phyloP scores from a whole-genome alignment of 208 protist species.

The Leishmania guyanensis region DNA sequence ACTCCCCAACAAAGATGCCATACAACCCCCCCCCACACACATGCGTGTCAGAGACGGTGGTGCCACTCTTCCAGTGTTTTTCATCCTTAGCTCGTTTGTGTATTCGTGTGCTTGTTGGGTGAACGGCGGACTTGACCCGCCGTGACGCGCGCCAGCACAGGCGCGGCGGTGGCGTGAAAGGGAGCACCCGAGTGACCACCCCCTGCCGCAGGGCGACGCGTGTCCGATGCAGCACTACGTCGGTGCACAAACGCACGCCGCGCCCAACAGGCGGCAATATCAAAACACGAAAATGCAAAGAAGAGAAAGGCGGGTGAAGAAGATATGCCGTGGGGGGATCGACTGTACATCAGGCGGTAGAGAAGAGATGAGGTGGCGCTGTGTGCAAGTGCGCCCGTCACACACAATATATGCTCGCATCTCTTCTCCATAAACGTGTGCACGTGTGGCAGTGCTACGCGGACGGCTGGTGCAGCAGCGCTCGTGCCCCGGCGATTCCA shows the following conservation, averaged over 20 bases:
- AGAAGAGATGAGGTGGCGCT: background rate
- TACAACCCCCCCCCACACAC: background rate
- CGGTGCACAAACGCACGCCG: background rate
- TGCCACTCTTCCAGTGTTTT: background rate
- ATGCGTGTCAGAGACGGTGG: background rate
- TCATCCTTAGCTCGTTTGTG: background rate
- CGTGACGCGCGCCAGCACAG: background rate
- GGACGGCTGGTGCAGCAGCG: slow-evolving; percentile 10
- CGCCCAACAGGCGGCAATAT: background rate
- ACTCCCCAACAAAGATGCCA: background rate
- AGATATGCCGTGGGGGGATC: background rate
- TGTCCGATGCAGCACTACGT: background rate
- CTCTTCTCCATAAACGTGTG: background rate
- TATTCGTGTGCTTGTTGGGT: background rate
- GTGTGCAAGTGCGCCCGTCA: background rate
- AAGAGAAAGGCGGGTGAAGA: background rate
- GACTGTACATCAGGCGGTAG: background rate
- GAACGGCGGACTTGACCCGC: background rate
- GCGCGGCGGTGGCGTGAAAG: too few relatives aligned
- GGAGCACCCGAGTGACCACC: background rate
- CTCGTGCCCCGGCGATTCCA: background rate
- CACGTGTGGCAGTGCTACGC: background rate
- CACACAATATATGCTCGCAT: background rate
- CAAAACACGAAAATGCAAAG: background rate
- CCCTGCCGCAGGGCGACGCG: background rate